Evolutionary conservation across 805 yeast genomes (phyloP), one percentile per base, ranked within the genome.

Genomic region (Maudiozyma saulgeensis): DNA sequence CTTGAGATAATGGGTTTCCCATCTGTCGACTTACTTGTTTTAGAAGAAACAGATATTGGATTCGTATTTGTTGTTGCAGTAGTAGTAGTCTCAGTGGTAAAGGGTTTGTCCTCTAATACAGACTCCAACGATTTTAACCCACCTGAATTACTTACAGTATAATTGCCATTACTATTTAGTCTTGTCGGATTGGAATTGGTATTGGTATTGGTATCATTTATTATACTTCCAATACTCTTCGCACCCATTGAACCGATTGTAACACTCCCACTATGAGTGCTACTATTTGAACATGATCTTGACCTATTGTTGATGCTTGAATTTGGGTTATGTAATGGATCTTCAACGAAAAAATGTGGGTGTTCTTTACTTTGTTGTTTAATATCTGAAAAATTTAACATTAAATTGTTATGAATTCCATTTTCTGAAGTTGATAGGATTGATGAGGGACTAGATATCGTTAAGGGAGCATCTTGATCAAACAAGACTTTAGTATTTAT

Each of bases 331-430:
- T 60, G 64, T 28, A 60, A 47, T 12, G 52, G 49, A 46, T 60
- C 60, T 43, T 59, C 63, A 8, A 55, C 67, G 21, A 75, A 76
- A 61, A 86, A 85, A 66, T 86, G 95, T 0, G 93, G 89, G 66
- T 84, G 93, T 51, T 82, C 81, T 16, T 44, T 41, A 15, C 16
- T 46, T 40, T 28, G 32, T 28, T 28, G 32, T 19, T 32, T 42
- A 12, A 8, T 8, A 35, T 47, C 42, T 13, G 35, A 34, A 21
- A 26, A 34, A 28, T 41, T 41, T 25, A 28, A 18, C 39, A 40
- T 40, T 13, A 45, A 16, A 31, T 31, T 45, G 15, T 21, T 26
- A 25, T 45, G 34, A 7, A 45, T 39, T 35, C 18, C 18, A 18
- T 16, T 41, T 18, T 46, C 49, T 23, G 44, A 42, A 15, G 48